Evolutionary conservation across 495 filamentous ascomycete genomes (phyloP).

Genomic region (Pseudotulostoma volvatum): DNA sequence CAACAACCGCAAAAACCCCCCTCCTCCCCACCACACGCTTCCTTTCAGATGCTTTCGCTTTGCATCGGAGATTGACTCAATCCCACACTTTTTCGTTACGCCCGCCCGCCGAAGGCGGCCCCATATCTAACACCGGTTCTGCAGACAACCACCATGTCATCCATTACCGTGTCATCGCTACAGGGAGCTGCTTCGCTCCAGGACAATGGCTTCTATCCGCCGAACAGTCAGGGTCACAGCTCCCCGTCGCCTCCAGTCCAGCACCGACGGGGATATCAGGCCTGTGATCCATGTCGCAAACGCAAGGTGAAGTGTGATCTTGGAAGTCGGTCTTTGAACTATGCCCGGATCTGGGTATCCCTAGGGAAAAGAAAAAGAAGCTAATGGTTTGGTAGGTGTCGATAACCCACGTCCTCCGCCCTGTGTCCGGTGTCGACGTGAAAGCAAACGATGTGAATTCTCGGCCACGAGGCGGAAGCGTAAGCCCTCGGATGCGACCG

Average conservation of each 20-base stretch:
- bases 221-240: slow-evolving; percentile 9
- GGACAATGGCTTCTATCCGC: slow-evolving; percentile 8
- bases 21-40: background rate
- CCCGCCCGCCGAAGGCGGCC: slow-evolving; percentile 8
- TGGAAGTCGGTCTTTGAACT: slow-evolving; percentile 36
- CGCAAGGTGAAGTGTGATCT: slow-evolving; percentile 90
- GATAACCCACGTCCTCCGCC: slow-evolving; percentile 90
- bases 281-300: slow-evolving; percentile 79
- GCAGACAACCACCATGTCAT: slow-evolving; percentile 1
- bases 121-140: background rate
- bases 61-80: slow-evolving; percentile 25
- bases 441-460: slow-evolving; percentile 91
- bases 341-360: background rate
- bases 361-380: too few relatives aligned
- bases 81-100: slow-evolving; percentile 11
- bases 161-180: background rate
- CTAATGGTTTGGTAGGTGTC: too few relatives aligned
- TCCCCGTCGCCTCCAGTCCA: slow-evolving; percentile 24
- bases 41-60: slow-evolving; percentile 21
- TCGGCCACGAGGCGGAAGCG: slow-evolving; percentile 89
- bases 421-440: slow-evolving; percentile 81
- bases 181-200: slow-evolving; percentile 4
- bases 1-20: too few relatives aligned
- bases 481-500: slow-evolving; percentile 49
- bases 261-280: slow-evolving; percentile 66